Base-by-base conservation (phyloP, 129 eudicot genomes). In the Pittosporum tobira region DNA sequence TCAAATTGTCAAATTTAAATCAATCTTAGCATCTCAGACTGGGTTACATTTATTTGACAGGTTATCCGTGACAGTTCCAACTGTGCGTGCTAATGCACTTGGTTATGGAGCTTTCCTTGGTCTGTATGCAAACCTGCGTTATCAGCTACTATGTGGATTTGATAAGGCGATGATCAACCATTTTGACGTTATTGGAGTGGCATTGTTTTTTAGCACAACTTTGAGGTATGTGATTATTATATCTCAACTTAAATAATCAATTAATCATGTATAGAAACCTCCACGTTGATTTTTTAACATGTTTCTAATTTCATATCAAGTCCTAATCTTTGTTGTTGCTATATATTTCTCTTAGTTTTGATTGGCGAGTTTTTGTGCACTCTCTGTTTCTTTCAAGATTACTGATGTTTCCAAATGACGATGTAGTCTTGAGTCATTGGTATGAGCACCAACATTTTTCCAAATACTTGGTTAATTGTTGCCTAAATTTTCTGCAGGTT, bases 41-140 rank as follows among this genome's bases (percentile, higher is more conserved):
- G 59, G 6, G 29, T 46, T 11, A 16, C 57, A 24, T 60, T 66
- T 29, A 9, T 65, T 63, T 38, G 43, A 30, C 74, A 84, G 97
- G 75, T 64, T 85, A 57, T 88, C 97, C 3, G 84, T 85, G 63
- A 81, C 91, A 31, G 68, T 68, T 57, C 97, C 97, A 34, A 26
- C 88, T 61, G 88, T 82, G 71, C 81, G 88, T 73, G 64, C 81
- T 15, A 84, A 82, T 70, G 93, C 95, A 3, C 88, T 88, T 43
- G 95, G 97, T 60, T 83, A 84, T 60, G 97, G 97, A 14, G 97
- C 97, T 20, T 88, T 88, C 78, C 95, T 88, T 31, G 95, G 95
- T 12, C 58, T 88, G 13, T 84, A 88, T 53, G 85, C 97, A 40
- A 88, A 85, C 59, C 65, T 84, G 44, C 82, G 97, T 1, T 85